Percentiles rank a stretch among this genome's conserved stretches.
Conservation (phyloP, 129 eudicot species). For the Lactuca sativa region DNA sequence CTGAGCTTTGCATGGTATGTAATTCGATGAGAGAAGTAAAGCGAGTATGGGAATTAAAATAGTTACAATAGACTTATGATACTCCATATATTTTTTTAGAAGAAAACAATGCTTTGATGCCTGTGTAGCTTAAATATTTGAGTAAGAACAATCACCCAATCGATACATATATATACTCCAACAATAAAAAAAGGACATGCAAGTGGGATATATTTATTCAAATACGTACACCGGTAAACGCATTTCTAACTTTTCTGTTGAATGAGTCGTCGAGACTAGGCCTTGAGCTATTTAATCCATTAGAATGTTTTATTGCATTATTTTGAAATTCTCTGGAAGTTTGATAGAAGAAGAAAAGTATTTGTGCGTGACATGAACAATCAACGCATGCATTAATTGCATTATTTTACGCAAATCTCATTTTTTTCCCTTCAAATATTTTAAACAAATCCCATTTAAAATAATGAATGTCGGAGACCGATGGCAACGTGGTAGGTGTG, state of each 20-base stretch:
- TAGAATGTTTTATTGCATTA: background rate
- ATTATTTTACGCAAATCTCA: constrained; percentile 1
- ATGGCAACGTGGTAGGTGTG: background rate
- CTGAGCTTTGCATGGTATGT: constrained; percentile 44
- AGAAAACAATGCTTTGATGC: background rate
- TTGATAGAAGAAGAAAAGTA: constrained; percentile 24
- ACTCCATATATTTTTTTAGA: constrained; percentile 20
- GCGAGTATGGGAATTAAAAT: constrained; percentile 17
- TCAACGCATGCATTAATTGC: constrained; percentile 8
- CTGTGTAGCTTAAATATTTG: constrained; percentile 1
- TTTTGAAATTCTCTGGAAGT: background rate
- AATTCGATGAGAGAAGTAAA: constrained; percentile 13
- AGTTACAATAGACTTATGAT: constrained; percentile 11
- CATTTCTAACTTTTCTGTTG: background rate
- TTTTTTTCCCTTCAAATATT: background rate
- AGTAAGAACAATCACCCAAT: background rate
- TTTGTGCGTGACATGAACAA: constrained; percentile 12
- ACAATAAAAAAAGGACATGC: background rate
- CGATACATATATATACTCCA: constrained; percentile 8
- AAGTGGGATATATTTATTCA: background rate
- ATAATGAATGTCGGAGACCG: too few relatives aligned
- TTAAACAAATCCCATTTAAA: too few relatives aligned
- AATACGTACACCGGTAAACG: too few relatives aligned
- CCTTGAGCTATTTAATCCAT: background rate
- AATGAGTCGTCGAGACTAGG: background rate